phyloP scores from a whole-genome alignment of 257 asterid species.

The Primulina huaijiensis region DNA sequence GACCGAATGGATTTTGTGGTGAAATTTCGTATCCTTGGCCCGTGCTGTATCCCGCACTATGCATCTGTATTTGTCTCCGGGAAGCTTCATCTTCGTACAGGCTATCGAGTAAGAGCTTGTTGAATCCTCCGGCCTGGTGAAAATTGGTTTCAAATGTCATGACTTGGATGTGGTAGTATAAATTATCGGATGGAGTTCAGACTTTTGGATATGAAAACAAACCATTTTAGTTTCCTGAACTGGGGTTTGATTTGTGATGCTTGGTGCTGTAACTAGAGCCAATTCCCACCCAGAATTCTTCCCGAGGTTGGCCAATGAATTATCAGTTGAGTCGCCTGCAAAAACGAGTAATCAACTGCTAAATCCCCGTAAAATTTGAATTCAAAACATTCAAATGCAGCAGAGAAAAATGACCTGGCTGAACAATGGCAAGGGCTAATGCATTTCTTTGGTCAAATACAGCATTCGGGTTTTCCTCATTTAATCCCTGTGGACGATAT shows the following conservation, averaged over 20 bases:
- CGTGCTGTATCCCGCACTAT: conserved; percentile 58
- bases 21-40: conserved; percentile 37
- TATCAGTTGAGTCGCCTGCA: conserved; percentile 37
- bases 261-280: conserved; percentile 73
- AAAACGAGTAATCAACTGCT: not conserved
- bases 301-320: conserved; percentile 36
- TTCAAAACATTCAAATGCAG: not conserved
- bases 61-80: conserved; percentile 58
- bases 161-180: not conserved
- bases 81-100: conserved; percentile 72
- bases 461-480: conserved; percentile 47
- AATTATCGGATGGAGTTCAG: not conserved
- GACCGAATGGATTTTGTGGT: conserved; percentile 36
- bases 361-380: not conserved
- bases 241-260: conserved; percentile 45
- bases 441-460: conserved; percentile 62
- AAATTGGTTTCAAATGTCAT: not conserved
- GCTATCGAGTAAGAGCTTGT: conserved; percentile 72
- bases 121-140: conserved; percentile 75
- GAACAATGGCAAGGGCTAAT: conserved; percentile 71
- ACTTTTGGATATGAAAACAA: conserved; percentile 6
- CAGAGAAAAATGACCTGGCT: conserved; percentile 44
- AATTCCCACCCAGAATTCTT: conserved; percentile 75
- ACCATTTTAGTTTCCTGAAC: conserved; percentile 48
- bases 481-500: conserved; percentile 45